Conservation (phyloP, 495 filamentous ascomycete genomes). For the Evansstolkia leycettana region DNA sequence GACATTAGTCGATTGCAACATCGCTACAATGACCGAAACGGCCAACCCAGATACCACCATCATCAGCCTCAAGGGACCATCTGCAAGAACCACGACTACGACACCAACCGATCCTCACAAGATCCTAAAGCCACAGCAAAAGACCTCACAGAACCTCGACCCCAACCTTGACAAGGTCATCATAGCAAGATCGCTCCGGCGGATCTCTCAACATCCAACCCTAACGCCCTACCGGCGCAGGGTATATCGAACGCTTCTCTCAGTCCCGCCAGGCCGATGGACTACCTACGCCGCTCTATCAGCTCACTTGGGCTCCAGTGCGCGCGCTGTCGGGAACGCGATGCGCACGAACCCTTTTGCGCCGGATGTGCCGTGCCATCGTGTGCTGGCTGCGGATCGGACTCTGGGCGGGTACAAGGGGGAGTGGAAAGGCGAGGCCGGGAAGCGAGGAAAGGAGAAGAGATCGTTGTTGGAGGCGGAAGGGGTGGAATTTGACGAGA, state of each 20-base stretch:
- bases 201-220: slow-evolving; percentile 25
- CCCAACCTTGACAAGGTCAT: too few relatives aligned
- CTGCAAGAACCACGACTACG: too few relatives aligned
- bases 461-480: slow-evolving; percentile 14
- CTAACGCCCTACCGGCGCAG: slow-evolving; percentile 44
- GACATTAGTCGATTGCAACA: too few relatives aligned
- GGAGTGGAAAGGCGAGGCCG: slow-evolving; percentile 10
- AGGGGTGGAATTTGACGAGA: slow-evolving; percentile 19
- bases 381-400: slow-evolving; percentile 23
- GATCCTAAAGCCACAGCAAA: too few relatives aligned
- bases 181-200: slow-evolving; percentile 16
- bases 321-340: slow-evolving; percentile 70
- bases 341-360: slow-evolving; percentile 61
- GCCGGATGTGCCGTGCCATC: slow-evolving; percentile 43
- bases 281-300: slow-evolving; percentile 65
- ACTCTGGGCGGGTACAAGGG: slow-evolving; percentile 24
- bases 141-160: too few relatives aligned
- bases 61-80: too few relatives aligned
- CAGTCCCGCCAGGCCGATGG: slow-evolving; percentile 58
- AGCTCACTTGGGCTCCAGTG: slow-evolving; percentile 51
- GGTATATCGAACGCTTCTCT: slow-evolving; percentile 53
- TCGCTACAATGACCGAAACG: too few relatives aligned
- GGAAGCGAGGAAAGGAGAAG: slow-evolving; percentile 21
- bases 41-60: too few relatives aligned
- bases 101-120: too few relatives aligned